phyloP scores from a whole-genome alignment of 495 filamentous ascomycete genomes.

The Tuber calosporum region DNA sequence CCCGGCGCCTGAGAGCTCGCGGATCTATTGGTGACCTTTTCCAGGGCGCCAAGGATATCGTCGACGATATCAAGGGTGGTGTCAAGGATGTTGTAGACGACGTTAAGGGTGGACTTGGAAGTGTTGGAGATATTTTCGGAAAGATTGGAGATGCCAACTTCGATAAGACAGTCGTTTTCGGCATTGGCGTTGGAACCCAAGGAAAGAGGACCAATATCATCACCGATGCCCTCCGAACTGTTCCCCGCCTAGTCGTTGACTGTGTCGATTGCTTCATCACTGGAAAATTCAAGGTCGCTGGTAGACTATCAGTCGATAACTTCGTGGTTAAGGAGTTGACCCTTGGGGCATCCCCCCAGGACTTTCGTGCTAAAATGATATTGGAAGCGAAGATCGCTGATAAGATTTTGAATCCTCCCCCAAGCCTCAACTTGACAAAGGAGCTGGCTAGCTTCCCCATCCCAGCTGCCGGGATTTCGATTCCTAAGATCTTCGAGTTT shows the following conservation, averaged over 20 bases:
- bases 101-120: neutral
- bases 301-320: slow-evolving; percentile 38
- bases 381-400: slow-evolving; percentile 38
- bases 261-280: slow-evolving; percentile 42
- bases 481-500: slow-evolving; percentile 40
- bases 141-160: slow-evolving; percentile 16
- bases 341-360: slow-evolving; percentile 33
- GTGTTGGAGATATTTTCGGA: slow-evolving; percentile 11
- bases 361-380: slow-evolving; percentile 38
- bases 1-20: slow-evolving; percentile 15
- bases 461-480: slow-evolving; percentile 37
- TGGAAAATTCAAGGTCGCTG: slow-evolving; percentile 39
- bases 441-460: slow-evolving; percentile 37
- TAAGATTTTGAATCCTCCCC: neutral
- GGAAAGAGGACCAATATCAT: slow-evolving; percentile 29
- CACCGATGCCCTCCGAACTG: slow-evolving; percentile 10
- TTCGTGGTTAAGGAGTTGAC: slow-evolving; percentile 37
- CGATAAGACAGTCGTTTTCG: slow-evolving; percentile 28
- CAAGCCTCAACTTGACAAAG: slow-evolving; percentile 21
- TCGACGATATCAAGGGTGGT: slow-evolving; percentile 6
- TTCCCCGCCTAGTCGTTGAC: slow-evolving; percentile 34
- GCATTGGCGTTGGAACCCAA: slow-evolving; percentile 22
- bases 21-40: slow-evolving; percentile 18
- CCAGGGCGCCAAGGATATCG: slow-evolving; percentile 13
- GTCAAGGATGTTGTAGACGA: neutral